Evolutionary conservation across 2,329 filamentous ascomycete species (phyloP).

Genomic region (Claviceps africana): DNA sequence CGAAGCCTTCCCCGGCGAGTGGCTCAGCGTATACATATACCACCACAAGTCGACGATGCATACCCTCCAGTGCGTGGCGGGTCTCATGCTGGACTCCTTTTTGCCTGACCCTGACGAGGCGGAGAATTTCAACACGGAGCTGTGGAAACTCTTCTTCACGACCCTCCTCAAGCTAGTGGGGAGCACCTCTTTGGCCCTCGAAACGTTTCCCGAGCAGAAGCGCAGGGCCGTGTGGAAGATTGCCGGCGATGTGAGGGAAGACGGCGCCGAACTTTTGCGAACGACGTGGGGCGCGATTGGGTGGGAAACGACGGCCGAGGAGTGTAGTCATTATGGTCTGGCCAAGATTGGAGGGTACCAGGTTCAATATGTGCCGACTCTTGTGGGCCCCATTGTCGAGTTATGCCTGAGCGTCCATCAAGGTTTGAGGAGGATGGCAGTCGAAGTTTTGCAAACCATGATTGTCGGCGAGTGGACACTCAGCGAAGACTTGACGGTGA

Average conservation of each 20-base stretch:
- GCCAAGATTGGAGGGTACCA: constrained; percentile 88
- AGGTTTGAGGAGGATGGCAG: constrained; percentile 74
- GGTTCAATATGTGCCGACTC: constrained; percentile 88
- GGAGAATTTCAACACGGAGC: constrained; percentile 78
- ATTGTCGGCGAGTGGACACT: constrained; percentile 96
- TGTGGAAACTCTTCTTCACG: constrained; percentile 90
- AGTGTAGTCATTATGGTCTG: constrained; percentile 62
- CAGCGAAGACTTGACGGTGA: constrained; percentile 77
- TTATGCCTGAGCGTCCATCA: constrained; percentile 92
- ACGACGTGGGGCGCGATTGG: constrained; percentile 90
- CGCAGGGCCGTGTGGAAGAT: constrained; percentile 96
- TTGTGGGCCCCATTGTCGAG: constrained; percentile 84
- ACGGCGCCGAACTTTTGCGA: constrained; percentile 73
- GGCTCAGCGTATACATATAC: constrained; percentile 88
- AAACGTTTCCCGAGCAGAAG: constrained; percentile 96
- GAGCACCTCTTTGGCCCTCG: constrained; percentile 75
- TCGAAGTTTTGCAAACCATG: constrained; percentile 93
- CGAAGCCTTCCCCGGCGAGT: constrained; percentile 75
- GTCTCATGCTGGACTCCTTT: constrained; percentile 68
- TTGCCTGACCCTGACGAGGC: constrained; percentile 83
- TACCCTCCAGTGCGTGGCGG: constrained; percentile 67
- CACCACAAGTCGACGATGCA: constrained; percentile 84
- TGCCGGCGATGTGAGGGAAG: constrained; percentile 84
- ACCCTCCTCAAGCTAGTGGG: constrained; percentile 80
- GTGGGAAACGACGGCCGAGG: constrained; percentile 79